Percentiles rank a stretch among this genome's conserved stretches.
Conservation (phyloP, 345 rosid species). For the Fremontodendron californicum region DNA sequence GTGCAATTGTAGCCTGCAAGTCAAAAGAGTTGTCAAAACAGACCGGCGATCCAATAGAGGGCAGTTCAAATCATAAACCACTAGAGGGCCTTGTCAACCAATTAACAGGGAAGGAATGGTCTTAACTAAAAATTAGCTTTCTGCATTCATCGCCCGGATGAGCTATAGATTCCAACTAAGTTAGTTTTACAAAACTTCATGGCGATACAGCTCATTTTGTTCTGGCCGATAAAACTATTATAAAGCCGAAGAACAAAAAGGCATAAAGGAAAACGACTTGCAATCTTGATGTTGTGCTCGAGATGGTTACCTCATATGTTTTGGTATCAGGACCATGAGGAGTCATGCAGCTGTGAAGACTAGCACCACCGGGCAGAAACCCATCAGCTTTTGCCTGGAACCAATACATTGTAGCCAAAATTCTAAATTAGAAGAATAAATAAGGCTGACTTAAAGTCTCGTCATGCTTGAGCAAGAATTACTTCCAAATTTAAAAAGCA, state of each 20-base stretch:
- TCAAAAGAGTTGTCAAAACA: background rate
- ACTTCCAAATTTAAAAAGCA: background rate
- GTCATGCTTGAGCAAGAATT: background rate
- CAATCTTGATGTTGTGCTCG: background rate
- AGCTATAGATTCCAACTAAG: background rate
- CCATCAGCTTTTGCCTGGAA: slow-evolving; percentile 95
- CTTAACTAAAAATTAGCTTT: background rate
- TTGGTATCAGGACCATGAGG: slow-evolving; percentile 98
- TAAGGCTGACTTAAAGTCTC: background rate
- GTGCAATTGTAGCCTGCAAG: slow-evolving; percentile 59
- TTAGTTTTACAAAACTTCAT: background rate
- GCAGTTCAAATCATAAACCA: background rate
- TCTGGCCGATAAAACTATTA: background rate
- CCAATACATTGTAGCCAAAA: background rate
- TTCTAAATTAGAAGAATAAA: background rate
- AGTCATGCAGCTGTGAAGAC: slow-evolving; percentile 98
- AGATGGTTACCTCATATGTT: slow-evolving; percentile 63
- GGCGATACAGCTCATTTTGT: background rate
- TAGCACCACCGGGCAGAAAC: slow-evolving; percentile 89
- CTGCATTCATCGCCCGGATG: background rate
- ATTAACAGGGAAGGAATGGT: background rate
- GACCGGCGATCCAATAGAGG: background rate
- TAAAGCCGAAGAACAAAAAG: background rate
- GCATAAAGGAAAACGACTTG: background rate
- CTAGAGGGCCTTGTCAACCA: background rate